Evolutionary conservation across 257 asterid genomes (phyloP), one percentile per base, ranked within the genome.

Genomic region (Schizonepeta tenuifolia): DNA sequence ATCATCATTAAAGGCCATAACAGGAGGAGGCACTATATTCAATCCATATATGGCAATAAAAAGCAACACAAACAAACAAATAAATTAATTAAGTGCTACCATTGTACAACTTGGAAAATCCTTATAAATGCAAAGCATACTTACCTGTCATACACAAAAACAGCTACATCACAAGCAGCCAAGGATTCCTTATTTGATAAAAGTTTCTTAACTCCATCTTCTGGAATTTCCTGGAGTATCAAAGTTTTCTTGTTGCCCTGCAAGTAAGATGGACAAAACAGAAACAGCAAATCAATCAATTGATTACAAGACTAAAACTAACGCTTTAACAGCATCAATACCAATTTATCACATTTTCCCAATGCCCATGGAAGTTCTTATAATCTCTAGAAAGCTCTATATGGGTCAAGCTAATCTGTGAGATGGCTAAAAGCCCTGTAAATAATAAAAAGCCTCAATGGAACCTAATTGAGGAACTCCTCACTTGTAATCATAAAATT

Each of bases 111-210:
- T 59, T 44, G 8, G 26, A 49, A 26, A 60, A 64, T 7, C 51
- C 49, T 5, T 21, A 55, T 17, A 70, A 77, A 43, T 38, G 62
- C 67, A 72, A 56, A 69, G 81, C 75, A 76, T 55, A 43, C 87
- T 66, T 65, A 89, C 98, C 97, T 89, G 84, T 93, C 96, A 78
- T 93, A 93, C 76, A 89, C 96, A 81, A 91, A 91, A 74, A 86
- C 84, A 67, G 98, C 97, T 31, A 91, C 91, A 82, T 91, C 97
- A 75, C 95, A 91, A 74, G 86, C 67, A 78, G 96, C 90, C 84
- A 93, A 79, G 43, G 89, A 86, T 71, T 91, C 94, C 80, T 89
- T 94, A 47, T 79, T 71, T 28, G 90, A 88, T 67, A 88, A 69
- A 75, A 94, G 73, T 60, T 73, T 83, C 75, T 86, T 87, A 65